A percentile compares a stretch with the other conserved stretches of the same genome.
Evolutionary conservation across 331 rosid genomes (phyloP).

Genomic region (Rosa hybrid): DNA sequence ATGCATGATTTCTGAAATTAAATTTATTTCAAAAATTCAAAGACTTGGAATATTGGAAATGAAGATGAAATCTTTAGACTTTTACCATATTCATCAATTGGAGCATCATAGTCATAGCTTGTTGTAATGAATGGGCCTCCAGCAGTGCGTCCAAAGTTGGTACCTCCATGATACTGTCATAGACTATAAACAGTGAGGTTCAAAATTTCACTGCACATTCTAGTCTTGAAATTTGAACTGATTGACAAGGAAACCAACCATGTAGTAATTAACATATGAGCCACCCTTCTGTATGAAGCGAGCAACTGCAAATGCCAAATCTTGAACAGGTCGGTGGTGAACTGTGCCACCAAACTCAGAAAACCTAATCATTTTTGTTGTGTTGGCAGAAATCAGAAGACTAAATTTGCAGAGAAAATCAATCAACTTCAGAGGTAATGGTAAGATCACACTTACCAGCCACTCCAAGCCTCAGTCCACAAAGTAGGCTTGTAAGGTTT

Average conservation of each 20-base stretch:
- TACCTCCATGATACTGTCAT: slow-evolving; percentile 95
- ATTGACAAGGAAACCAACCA: slow-evolving; percentile 62
- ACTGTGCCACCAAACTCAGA: slow-evolving; percentile 86
- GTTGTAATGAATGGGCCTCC: slow-evolving; percentile 97
- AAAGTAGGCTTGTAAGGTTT: slow-evolving; percentile 86
- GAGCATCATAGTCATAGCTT: slow-evolving; percentile 97
- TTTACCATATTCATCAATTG: slow-evolving; percentile 94
- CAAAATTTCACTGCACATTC: slow-evolving; percentile 9
- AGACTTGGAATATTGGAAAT: neutral
- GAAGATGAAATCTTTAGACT: slow-evolving; percentile 12
- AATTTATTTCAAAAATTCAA: neutral
- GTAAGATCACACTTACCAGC: slow-evolving; percentile 61
- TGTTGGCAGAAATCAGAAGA: slow-evolving; percentile 18
- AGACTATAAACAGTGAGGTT: slow-evolving; percentile 25
- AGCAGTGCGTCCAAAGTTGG: slow-evolving; percentile 95
- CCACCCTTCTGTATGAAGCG: slow-evolving; percentile 92
- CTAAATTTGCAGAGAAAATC: slow-evolving; percentile 6
- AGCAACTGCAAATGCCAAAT: slow-evolving; percentile 90
- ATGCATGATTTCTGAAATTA: neutral
- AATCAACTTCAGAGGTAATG: slow-evolving; percentile 12
- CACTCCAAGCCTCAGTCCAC: slow-evolving; percentile 99
- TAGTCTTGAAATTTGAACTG: neutral
- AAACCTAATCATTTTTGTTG: slow-evolving; percentile 50
- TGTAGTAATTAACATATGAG: slow-evolving; percentile 79
- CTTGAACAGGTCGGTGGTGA: slow-evolving; percentile 81